phyloP scores from a whole-genome alignment of 192 early-diverging fungal genomes.

The Dissophora globulifera region DNA sequence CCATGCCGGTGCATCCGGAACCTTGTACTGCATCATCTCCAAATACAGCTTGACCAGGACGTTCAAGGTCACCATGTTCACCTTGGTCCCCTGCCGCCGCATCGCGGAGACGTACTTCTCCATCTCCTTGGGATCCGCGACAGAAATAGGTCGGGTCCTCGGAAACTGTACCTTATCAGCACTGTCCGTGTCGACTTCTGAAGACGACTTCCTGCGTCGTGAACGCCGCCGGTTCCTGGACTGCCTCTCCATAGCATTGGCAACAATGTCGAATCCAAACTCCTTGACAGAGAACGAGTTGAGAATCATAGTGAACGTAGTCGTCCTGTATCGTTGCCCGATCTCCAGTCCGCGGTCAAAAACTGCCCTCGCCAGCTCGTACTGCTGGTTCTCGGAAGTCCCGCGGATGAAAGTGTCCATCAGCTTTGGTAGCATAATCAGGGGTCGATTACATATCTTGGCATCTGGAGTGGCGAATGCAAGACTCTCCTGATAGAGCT shows the following conservation, averaged over 20 bases:
- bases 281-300: constrained; percentile 42
- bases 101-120: constrained; percentile 25
- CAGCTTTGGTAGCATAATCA: constrained; percentile 10
- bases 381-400: constrained; percentile 24
- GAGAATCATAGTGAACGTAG: constrained; percentile 30
- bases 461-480: not conserved
- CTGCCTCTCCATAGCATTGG: no score
- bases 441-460: not conserved
- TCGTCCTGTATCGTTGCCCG: constrained; percentile 14
- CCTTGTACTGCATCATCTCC: constrained; percentile 40
- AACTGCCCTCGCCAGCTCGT: constrained; percentile 36
- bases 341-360: constrained; percentile 30
- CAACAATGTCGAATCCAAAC: constrained; percentile 47
- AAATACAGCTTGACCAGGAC: constrained; percentile 37
- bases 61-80: constrained; percentile 27
- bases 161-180: no score
- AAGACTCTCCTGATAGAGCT: not conserved
- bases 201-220: no score
- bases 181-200: no score
- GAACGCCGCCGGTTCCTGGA: no score
- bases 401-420: constrained; percentile 43
- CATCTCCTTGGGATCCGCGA: constrained; percentile 29
- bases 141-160: constrained; percentile 5
- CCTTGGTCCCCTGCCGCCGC: constrained; percentile 13
- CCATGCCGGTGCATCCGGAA: constrained; percentile 27